Conservation (phyloP, 192 early-diverging fungal species). For the Mortierella alpina region DNA sequence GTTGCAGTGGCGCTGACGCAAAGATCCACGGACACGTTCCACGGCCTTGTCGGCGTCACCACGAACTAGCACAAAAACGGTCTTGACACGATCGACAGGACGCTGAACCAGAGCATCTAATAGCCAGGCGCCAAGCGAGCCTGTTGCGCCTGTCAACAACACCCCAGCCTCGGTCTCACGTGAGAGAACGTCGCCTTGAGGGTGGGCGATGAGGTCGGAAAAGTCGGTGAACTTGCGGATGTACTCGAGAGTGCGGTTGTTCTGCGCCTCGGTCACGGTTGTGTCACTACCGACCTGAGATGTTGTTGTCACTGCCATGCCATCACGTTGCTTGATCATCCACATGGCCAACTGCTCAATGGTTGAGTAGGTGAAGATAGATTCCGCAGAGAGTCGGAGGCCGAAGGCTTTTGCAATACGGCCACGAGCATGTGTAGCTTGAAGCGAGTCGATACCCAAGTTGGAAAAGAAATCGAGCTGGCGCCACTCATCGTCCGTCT, state of each 20-base stretch:
- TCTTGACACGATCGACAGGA: constrained; percentile 19
- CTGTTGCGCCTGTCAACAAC: constrained; percentile 51
- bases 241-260: neutral
- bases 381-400: constrained; percentile 8
- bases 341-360: constrained; percentile 1
- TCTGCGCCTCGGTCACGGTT: neutral
- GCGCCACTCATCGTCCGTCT: constrained; percentile 1
- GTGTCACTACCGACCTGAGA: neutral
- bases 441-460: constrained; percentile 6
- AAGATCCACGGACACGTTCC: constrained; percentile 20
- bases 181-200: neutral
- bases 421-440: constrained; percentile 14
- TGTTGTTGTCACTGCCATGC: neutral
- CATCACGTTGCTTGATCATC: constrained; percentile 5
- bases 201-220: too few species aligned
- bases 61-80: constrained; percentile 43
- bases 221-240: too few species aligned
- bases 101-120: constrained; percentile 28
- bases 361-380: constrained; percentile 8
- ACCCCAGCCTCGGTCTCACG: constrained; percentile 21
- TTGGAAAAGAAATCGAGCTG: constrained; percentile 13
- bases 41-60: constrained; percentile 13
- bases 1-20: constrained; percentile 35
- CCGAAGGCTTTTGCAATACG: constrained; percentile 6
- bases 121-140: constrained; percentile 44